Percentiles rank a stretch among this genome's conserved stretches.
Conservation (phyloP, 805 yeast genomes). For the Saccharomycopsis selenospora region DNA sequence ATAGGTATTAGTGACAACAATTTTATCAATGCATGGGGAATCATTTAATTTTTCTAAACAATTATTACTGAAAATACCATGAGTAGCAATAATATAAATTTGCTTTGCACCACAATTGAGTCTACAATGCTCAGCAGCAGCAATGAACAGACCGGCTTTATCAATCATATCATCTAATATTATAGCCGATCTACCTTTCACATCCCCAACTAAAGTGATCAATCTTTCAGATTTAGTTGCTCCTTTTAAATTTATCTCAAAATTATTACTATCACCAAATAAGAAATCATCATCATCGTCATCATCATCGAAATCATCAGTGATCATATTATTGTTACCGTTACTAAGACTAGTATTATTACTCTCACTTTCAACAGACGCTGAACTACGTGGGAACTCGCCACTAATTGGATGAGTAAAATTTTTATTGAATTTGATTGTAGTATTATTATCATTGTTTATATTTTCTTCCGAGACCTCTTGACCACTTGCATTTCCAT, state of each 20-base stretch:
- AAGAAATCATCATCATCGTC: slow-evolving; percentile 6
- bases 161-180: slow-evolving; percentile 96
- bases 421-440: neutral
- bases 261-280: neutral
- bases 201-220: slow-evolving; percentile 95
- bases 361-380: slow-evolving; percentile 82
- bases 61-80: slow-evolving; percentile 85
- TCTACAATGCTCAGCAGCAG: slow-evolving; percentile 97
- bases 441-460: too few relatives aligned
- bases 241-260: slow-evolving; percentile 26
- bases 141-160: slow-evolving; percentile 86
- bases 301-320: slow-evolving; percentile 31
- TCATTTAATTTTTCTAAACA: slow-evolving; percentile 74
- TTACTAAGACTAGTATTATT: slow-evolving; percentile 53
- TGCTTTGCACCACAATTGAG: slow-evolving; percentile 93
- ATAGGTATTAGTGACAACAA: slow-evolving; percentile 93
- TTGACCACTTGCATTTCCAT: too few relatives aligned
- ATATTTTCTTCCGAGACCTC: too few relatives aligned
- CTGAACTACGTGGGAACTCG: neutral
- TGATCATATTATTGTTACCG: neutral
- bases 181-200: slow-evolving; percentile 83
- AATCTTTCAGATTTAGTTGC: slow-evolving; percentile 56
- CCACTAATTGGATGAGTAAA: neutral
- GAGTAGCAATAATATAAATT: slow-evolving; percentile 90
- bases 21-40: slow-evolving; percentile 78